Evolutionary conservation across 2,329 filamentous ascomycete species (phyloP), one percentile per base, ranked within the genome.

Genomic region (Penicillium corylophilum): DNA sequence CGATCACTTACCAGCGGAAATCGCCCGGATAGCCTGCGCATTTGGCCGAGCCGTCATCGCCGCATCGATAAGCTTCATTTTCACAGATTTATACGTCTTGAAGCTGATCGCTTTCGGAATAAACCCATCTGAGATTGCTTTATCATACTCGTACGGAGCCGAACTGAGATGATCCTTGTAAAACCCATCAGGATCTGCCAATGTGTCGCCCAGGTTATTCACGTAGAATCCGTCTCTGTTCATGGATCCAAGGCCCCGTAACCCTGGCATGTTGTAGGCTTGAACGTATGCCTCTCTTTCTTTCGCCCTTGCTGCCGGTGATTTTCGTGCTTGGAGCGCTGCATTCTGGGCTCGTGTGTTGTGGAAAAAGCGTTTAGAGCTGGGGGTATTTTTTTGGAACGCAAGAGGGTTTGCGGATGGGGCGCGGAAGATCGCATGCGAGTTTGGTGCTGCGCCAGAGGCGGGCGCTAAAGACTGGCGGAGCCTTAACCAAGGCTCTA

Each of bases 1-100:
- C 12, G 8, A 24, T 1, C 22, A 54, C 51, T 39, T 39, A 63
- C 62, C 62, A 39, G 49, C 35, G 16, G 60, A 62, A 36, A 64
- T 62, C 5, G 48, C 44, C 38, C 50, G 41, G 38, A 62, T 53
- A 5, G 38, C 22, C 7, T 45, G 46, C 10, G 43, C 55, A 29
- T 59, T 55, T 0, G 64, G 57, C 2, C 18, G 2, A 16, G 39
- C 26, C 1, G 28, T 35, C 16, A 56, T 50, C 2, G 60, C 46
- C 8, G 41, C 51, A 7, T 18, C 46, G 6, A 63, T 40, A 38
- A 68, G 24, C 15, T 57, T 44, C 22, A 38, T 44, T 2, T 53
- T 49, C 5, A 64, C 54, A 2, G 53, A 35, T 26, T 44, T 46
- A 24, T 65, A 67, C 1, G 50, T 61, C 2, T 46, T 44, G 20